Conservation (phyloP, 305 asterid species). For the Galium porrigens region DNA sequence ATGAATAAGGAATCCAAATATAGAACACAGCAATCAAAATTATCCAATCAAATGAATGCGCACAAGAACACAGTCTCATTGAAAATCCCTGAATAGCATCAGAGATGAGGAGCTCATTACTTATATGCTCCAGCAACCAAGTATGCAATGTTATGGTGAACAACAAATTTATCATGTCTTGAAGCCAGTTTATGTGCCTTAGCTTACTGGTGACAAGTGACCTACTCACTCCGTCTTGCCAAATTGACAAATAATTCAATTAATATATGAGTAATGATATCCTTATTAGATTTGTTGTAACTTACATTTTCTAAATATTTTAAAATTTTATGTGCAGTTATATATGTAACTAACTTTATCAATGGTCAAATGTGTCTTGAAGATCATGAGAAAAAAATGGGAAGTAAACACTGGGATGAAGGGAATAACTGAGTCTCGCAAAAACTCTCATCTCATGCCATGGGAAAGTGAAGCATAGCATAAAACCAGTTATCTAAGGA, state of each 20-base stretch:
- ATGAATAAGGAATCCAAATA: neutral
- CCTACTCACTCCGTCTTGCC: neutral
- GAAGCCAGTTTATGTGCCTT: neutral
- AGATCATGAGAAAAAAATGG: neutral
- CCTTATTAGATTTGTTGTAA: too few species aligned
- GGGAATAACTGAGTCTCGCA: neutral
- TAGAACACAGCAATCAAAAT: neutral
- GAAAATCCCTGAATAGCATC: neutral
- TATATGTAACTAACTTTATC: too few species aligned
- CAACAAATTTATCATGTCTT: neutral
- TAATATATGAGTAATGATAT: too few species aligned
- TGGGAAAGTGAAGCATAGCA: neutral
- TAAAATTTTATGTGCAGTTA: too few species aligned
- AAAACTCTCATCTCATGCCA: neutral
- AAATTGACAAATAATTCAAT: too few species aligned
- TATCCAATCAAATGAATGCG: too few species aligned
- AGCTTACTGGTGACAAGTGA: neutral
- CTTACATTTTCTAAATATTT: neutral
- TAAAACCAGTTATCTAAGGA: neutral
- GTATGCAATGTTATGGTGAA: neutral
- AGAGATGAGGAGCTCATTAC: neutral
- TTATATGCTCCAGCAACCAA: neutral
- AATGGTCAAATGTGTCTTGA: too few species aligned
- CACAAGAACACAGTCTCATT: neutral
- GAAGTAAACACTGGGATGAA: neutral